phyloP scores from a whole-genome alignment of 495 filamentous ascomycete species.

The Penicillium egyptiacum region DNA sequence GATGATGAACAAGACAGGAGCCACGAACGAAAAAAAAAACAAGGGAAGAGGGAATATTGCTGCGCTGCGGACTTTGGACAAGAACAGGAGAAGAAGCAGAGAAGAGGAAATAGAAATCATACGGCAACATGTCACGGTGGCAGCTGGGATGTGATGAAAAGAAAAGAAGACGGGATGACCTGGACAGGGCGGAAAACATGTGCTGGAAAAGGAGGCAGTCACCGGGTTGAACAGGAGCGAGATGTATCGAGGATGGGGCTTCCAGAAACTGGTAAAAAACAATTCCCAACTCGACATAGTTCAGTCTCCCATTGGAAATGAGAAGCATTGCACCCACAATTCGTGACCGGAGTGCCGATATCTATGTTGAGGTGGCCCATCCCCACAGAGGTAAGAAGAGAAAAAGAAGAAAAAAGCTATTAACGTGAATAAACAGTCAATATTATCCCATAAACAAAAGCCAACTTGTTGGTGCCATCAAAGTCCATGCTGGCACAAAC shows the following conservation, averaged over 20 bases:
- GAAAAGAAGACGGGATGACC: conserved; percentile 27
- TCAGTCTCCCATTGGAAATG: conserved; percentile 6
- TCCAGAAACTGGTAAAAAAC: not conserved
- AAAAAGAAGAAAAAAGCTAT: conserved; percentile 43
- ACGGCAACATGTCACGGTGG: conserved; percentile 15
- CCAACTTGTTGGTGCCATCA: conserved; percentile 41
- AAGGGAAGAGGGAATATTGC: conserved; percentile 46
- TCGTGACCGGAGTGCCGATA: conserved; percentile 22
- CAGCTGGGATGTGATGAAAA: conserved; percentile 17
- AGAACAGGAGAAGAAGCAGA: conserved; percentile 34
- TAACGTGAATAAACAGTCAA: conserved; percentile 52
- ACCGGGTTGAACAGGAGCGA: not conserved
- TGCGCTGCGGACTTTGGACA: conserved; percentile 47
- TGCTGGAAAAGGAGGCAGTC: conserved; percentile 1
- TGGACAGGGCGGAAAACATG: conserved; percentile 24
- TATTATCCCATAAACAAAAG: conserved; percentile 49
- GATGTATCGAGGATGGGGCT: not conserved
- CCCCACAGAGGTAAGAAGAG: conserved; percentile 26
- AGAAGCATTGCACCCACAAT: conserved; percentile 24
- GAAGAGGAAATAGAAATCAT: conserved; percentile 23
- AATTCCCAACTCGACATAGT: not conserved
- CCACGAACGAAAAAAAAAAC: conserved; percentile 35
- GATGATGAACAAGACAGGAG: conserved; percentile 29
- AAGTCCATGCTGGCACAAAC: conserved; percentile 46
- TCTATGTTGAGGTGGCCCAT: conserved; percentile 31